These are phyloP conservation scores for Paecilomyces fulvus DNA, from an alignment of 2,329 filamentous ascomycete species.

Conservation along the genomic window DNA sequence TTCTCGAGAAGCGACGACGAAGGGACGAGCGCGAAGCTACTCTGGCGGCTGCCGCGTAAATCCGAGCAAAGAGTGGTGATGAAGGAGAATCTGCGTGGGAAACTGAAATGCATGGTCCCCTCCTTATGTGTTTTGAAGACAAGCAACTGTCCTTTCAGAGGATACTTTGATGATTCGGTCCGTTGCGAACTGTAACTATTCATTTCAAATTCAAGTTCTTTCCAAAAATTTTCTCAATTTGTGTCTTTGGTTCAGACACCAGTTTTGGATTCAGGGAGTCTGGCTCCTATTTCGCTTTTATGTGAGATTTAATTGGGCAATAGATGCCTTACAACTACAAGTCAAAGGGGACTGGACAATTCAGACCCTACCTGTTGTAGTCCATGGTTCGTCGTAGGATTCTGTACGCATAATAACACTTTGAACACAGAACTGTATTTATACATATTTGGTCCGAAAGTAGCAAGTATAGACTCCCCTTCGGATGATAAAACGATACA, in stretches of 20 bases:
- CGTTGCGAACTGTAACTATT: background rate
- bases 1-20: conserved; percentile 84
- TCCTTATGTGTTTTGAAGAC: background rate
- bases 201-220: background rate
- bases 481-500: background rate
- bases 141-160: background rate
- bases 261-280: background rate
- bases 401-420: background rate
- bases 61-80: background rate
- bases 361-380: background rate
- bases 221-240: background rate
- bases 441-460: background rate
- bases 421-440: background rate
- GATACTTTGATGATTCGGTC: conserved; percentile 4
- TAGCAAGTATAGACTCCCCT: background rate
- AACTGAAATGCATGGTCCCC: background rate
- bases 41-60: conserved; percentile 30
- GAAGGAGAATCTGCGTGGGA: background rate
- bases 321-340: background rate
- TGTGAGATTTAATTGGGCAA: background rate
- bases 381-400: background rate
- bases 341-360: background rate
- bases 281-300: background rate
- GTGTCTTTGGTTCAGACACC: background rate
- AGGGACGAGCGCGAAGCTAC: conserved; percentile 55